Conservation (phyloP, 1,284 basidiomycete genomes). For the Filobasidium uniguttulatum region DNA sequence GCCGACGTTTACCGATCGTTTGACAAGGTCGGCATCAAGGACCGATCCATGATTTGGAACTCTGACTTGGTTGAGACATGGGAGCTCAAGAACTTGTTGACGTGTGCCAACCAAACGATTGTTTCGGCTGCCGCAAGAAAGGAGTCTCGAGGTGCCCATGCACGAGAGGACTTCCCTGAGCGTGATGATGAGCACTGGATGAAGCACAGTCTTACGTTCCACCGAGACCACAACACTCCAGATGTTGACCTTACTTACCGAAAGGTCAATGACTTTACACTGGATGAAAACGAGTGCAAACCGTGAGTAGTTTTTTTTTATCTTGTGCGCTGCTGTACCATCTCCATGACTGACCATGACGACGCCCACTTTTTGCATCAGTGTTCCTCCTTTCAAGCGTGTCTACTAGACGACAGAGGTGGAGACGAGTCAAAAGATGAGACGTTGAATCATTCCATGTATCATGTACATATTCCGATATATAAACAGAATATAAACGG, state of each 20-base stretch:
- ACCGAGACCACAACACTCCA: constrained; percentile 53
- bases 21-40: constrained; percentile 86
- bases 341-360: neutral
- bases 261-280: constrained; percentile 64
- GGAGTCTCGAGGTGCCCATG: constrained; percentile 95
- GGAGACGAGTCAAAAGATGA: too few relatives aligned
- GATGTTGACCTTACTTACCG: constrained; percentile 86
- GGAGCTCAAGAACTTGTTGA: constrained; percentile 89
- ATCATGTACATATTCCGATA: too few relatives aligned
- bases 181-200: constrained; percentile 87
- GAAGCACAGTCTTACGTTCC: constrained; percentile 85
- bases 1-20: constrained; percentile 74
- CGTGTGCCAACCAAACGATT: constrained; percentile 92
- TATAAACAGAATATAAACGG: neutral
- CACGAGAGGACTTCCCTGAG: constrained; percentile 78
- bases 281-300: constrained; percentile 92
- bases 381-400: neutral
- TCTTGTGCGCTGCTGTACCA: neutral
- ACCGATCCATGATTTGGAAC: constrained; percentile 10
- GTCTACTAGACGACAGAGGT: neutral
- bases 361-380: neutral
- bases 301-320: constrained; percentile 10
- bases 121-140: constrained; percentile 87
- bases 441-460: too few relatives aligned
- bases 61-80: constrained; percentile 86